A percentile compares a stretch with the other conserved stretches of the same genome.
Conservation (phyloP, 1,284 basidiomycete genomes). For the Melampsora americana region DNA sequence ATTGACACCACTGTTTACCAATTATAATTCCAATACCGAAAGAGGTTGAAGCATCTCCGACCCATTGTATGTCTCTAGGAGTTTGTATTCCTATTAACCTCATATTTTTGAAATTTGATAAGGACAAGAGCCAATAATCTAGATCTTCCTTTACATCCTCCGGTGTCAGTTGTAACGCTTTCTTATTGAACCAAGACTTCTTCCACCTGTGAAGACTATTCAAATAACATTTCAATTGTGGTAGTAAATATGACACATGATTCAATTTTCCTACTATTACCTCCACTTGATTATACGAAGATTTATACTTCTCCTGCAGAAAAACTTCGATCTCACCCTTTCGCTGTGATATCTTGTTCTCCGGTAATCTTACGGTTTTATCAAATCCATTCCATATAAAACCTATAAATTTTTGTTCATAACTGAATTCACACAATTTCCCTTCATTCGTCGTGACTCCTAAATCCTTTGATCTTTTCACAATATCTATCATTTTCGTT, state of each 20-base stretch:
- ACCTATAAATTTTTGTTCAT: too few species aligned
- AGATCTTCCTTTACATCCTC: neutral
- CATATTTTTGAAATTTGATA: slow-evolving; percentile 1
- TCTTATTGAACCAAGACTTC: neutral
- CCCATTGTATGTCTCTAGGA: neutral
- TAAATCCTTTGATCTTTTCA: neutral
- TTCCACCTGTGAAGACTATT: neutral
- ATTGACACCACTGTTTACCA: neutral
- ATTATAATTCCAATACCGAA: neutral
- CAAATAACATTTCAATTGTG: too few species aligned
- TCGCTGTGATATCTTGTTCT: neutral
- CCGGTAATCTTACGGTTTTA: too few species aligned
- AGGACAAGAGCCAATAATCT: neutral
- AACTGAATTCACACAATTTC: too few species aligned
- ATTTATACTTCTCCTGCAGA: neutral
- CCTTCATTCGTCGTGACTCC: too few species aligned
- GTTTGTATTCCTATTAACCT: neutral
- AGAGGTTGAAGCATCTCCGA: slow-evolving; percentile 15
- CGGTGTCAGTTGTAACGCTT: neutral
- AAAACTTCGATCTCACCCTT: neutral
- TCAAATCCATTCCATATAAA: too few species aligned
- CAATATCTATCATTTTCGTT: neutral
- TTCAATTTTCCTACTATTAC: neutral
- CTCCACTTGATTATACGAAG: neutral
- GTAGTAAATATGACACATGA: too few species aligned